A percentile compares a stretch with the other conserved stretches of the same genome.
phyloP scores from a whole-genome alignment of 1,139 yeast genomes.

The Chernovozyma sophiae-reginae region DNA sequence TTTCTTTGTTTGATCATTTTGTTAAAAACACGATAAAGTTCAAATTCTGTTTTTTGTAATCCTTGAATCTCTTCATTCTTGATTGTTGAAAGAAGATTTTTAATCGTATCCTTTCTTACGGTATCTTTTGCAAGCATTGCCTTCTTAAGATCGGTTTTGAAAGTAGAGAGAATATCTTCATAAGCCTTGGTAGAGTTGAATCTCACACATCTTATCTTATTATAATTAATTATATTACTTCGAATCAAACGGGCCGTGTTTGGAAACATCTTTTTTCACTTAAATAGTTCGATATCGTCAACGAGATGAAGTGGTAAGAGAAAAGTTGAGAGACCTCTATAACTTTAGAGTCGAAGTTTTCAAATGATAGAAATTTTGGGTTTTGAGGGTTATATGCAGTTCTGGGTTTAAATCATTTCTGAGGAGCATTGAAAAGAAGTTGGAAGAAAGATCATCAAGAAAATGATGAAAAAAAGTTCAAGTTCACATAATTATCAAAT shows the following conservation, averaged over 20 bases:
- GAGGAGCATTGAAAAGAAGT: too few species aligned
- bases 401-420: too few species aligned
- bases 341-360: too few species aligned
- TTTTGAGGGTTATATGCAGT: too few species aligned
- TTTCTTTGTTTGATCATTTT: slow-evolving; percentile 19
- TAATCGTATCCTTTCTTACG: slow-evolving; percentile 48
- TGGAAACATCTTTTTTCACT: not conserved
- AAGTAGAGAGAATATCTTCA: slow-evolving; percentile 23
- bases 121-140: slow-evolving; percentile 47
- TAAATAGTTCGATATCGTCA: not conserved
- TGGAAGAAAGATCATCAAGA: too few species aligned
- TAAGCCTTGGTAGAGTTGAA: slow-evolving; percentile 29
- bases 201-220: slow-evolving; percentile 2
- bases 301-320: too few species aligned
- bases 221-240: not conserved
- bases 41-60: slow-evolving; percentile 12
- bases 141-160: slow-evolving; percentile 45
- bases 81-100: slow-evolving; percentile 52
- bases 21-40: slow-evolving; percentile 10
- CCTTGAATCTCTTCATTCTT: slow-evolving; percentile 48
- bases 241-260: not conserved
- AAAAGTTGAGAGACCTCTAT: too few species aligned
- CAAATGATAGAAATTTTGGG: too few species aligned
- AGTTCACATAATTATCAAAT: too few species aligned
- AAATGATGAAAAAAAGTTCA: too few species aligned